Evolutionary conservation across 2,329 filamentous ascomycete species (phyloP), one percentile per base, ranked within the genome.

Genomic region (Penicillium sp.): DNA sequence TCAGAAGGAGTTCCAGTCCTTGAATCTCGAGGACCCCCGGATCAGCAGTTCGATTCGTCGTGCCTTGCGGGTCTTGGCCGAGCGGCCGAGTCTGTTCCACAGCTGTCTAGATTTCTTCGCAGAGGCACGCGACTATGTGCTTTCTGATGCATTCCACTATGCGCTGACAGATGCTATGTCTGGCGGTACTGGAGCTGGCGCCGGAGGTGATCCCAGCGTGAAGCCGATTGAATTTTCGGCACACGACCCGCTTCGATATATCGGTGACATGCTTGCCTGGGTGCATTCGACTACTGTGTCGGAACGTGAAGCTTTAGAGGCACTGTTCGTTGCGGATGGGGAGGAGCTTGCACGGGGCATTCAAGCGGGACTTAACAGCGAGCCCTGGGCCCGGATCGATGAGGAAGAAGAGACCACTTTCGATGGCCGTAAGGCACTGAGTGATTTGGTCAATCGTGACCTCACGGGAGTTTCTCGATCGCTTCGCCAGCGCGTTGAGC

Each of bases 241-340:
- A 0, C 92, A 97, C 66, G 93, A 98, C 64, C 86, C 89, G 1
- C 73, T 97, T 24, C 83, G 93, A 18, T 97, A 97, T 67, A 84
- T 95, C 2, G 90, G 93, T 46, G 93, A 98, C 66, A 98, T 98
- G 91, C 79, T 98, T 12, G 93, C 93, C 4, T 98, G 93, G 93
- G 84, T 87, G 5, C 93, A 98, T 67, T 95, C 93, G 0, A 88
- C 91, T 2, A 86, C 92, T 0, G 93, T 98, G 1, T 95, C 92
- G 28, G 93, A 98, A 69, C 82, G 88, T 45, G 93, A 98, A 70
- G 90, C 91, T 0, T 77, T 98, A 5, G 92, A 97, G 67, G 83
- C 89, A 1, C 76, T 98, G 0, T 98, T 98, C 65, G 85, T 96
- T 37, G 86, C 87, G 0, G 91, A 96, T 54, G 91, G 88, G 2